Percentiles rank a stretch among this genome's conserved stretches.
Conservation (phyloP, 495 filamentous ascomycete species). For the Aspergillus asperescens region DNA sequence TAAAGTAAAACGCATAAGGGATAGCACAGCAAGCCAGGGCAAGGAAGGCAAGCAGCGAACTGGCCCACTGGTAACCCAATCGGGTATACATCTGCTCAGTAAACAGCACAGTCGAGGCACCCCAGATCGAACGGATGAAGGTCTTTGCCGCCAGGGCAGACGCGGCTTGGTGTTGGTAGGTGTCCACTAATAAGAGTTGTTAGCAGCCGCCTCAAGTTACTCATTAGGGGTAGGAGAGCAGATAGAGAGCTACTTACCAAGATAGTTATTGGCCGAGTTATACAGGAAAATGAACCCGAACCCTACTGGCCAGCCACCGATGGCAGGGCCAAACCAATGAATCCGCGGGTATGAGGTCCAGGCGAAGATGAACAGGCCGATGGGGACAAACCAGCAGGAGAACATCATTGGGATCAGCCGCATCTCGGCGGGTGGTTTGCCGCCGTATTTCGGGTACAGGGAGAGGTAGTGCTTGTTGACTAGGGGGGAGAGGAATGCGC, state of each 20-base stretch:
- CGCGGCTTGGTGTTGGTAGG: constrained; percentile 80
- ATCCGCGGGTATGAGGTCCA: constrained; percentile 67
- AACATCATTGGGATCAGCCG: constrained; percentile 82
- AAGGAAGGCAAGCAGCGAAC: constrained; percentile 63
- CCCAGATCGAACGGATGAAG: constrained; percentile 73
- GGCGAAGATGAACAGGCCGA: constrained; percentile 78
- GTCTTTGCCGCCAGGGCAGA: constrained; percentile 83
- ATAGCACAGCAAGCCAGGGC: constrained; percentile 68
- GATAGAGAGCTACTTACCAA: constrained; percentile 34
- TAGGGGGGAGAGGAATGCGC: constrained; percentile 59
- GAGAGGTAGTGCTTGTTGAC: constrained; percentile 75
- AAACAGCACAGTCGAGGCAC: constrained; percentile 68
- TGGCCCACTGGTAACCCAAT: constrained; percentile 72
- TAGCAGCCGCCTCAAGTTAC: too few species aligned
- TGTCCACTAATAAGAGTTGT: constrained; percentile 53
- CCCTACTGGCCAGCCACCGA: constrained; percentile 72
- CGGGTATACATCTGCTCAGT: constrained; percentile 74
- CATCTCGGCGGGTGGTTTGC: constrained; percentile 67
- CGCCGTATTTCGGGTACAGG: constrained; percentile 51
- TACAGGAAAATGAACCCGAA: constrained; percentile 86
- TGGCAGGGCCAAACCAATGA: constrained; percentile 63
- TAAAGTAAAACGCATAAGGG: constrained; percentile 71
- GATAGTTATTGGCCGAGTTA: constrained; percentile 79
- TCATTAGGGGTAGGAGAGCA: background rate
- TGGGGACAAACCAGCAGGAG: constrained; percentile 72